Conservation (phyloP, 805 yeast genomes). For the Ogataea degrootiae region DNA sequence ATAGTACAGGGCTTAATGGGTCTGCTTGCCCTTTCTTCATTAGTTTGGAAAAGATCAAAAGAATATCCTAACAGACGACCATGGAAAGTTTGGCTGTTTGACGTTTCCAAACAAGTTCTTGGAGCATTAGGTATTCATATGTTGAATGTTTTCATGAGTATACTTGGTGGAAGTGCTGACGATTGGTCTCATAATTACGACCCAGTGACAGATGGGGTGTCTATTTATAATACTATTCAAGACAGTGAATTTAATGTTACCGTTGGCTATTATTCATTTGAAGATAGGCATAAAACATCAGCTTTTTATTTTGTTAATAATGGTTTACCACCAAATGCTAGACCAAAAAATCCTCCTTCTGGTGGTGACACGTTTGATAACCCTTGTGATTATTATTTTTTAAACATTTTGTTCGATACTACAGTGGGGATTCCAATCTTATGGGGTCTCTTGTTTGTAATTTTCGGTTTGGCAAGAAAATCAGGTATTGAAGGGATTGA, state of each 20-base stretch:
- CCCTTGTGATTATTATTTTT: slow-evolving; percentile 94
- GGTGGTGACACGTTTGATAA: slow-evolving; percentile 34
- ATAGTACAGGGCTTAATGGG: slow-evolving; percentile 76
- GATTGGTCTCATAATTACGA: slow-evolving; percentile 7
- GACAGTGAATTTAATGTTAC: background rate
- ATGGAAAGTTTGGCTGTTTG: slow-evolving; percentile 84
- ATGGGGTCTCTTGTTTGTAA: slow-evolving; percentile 49
- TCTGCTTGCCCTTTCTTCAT: slow-evolving; percentile 63
- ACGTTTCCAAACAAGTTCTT: slow-evolving; percentile 81
- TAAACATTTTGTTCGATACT: slow-evolving; percentile 84
- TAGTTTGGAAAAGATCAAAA: slow-evolving; percentile 68
- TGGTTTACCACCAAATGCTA: background rate
- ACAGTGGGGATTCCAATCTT: slow-evolving; percentile 88
- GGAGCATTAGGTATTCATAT: slow-evolving; percentile 86
- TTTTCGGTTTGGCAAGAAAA: slow-evolving; percentile 43
- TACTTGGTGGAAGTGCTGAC: slow-evolving; percentile 40
- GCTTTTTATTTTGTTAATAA: background rate
- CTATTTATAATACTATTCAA: no score
- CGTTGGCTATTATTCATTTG: background rate
- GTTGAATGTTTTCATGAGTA: slow-evolving; percentile 67
- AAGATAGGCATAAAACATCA: background rate
- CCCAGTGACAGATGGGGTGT: background rate
- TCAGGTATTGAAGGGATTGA: slow-evolving; percentile 43
- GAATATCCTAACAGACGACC: slow-evolving; percentile 82
- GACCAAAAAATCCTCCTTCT: background rate